Evolutionary conservation across 2,329 filamentous ascomycete genomes (phyloP).

Genomic region (Nannizzia gypsea): DNA sequence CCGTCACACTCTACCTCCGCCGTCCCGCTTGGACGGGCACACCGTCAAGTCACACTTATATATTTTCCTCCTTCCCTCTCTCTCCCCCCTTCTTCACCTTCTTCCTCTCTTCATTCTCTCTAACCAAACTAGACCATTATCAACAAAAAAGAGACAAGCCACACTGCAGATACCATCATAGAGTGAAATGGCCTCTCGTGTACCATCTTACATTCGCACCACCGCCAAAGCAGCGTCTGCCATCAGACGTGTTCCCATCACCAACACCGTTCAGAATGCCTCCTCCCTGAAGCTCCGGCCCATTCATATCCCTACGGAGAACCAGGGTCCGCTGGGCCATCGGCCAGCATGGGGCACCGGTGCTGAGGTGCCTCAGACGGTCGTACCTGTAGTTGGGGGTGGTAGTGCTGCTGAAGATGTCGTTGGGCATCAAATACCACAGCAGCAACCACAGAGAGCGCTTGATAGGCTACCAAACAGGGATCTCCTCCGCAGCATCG

Average conservation of each 20-base stretch:
- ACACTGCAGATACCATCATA: not conserved
- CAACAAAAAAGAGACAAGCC: not conserved
- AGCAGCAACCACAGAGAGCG: slow-evolving; percentile 7
- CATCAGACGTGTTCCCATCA: slow-evolving; percentile 1
- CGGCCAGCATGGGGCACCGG: not conserved
- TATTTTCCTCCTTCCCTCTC: not conserved
- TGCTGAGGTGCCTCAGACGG: not conserved
- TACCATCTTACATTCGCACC: slow-evolving; percentile 3
- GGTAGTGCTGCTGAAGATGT: not conserved
- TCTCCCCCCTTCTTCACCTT: not conserved
- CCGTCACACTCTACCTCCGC: not conserved
- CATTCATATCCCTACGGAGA: not conserved
- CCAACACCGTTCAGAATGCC: not conserved
- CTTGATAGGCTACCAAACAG: slow-evolving; percentile 12
- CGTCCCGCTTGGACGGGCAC: not conserved
- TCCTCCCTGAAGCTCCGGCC: slow-evolving; percentile 2
- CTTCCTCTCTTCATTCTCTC: not conserved
- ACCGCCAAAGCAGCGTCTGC: slow-evolving; percentile 3
- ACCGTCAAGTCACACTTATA: not conserved
- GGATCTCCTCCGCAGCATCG: slow-evolving; percentile 14
- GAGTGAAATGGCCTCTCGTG: slow-evolving; percentile 6
- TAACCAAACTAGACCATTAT: not conserved
- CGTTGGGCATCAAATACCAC: not conserved
- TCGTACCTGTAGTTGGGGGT: not conserved
- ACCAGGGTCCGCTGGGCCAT: not conserved